Evolutionary conservation across 2,329 filamentous ascomycete genomes (phyloP), one percentile per base, ranked within the genome.

Genomic region (Monilinia polystroma): DNA sequence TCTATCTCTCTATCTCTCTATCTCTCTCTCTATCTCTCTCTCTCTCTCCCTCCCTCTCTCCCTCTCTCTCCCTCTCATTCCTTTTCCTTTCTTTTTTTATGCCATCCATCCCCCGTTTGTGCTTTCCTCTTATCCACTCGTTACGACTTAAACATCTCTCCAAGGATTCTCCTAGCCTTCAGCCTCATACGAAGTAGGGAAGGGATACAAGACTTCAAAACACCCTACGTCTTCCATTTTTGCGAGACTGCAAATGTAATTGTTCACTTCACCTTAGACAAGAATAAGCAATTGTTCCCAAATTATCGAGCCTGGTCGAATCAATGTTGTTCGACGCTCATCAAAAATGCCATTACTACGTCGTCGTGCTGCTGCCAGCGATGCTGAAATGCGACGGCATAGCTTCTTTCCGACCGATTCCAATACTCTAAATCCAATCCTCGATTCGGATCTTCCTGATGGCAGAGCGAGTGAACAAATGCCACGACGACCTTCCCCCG

Each of bases 401-500:
- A 76, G 73, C 68, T 73, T 75, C 67, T 73, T 71, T 20, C 60
- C 70, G 2, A 66, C 68, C n/a, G 65, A 66, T 43, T 23, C 65
- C 20, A 64, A 75, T 12, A 67, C 68, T 29, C 69, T 65, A 64
- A 70, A 69, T 59, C 65, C 69, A 38, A 68, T 65, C 26, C n/a
- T 51, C 47, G 64, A 66, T 35, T 12, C 55, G 18, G 63, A 68
- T 11, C 26, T 66, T 29, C 38, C 71, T 23, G 70, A 72, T 70
- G 69, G 73, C 63, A 73, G 75, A 67, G 72, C 71, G 45, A 76
- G 75, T 68, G 75, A 77, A 67, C 75, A 76, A 67, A 73, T 76
- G 14, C 71, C 75, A 54, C 71, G 75, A 66, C 67, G 72, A 52
- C 72, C 73, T 8, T 74, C 72, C 11, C 68, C 69, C n/a, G 70